phyloP scores from a whole-genome alignment of 139 green algal species.

The Deuterostichococcus epilithicus region DNA sequence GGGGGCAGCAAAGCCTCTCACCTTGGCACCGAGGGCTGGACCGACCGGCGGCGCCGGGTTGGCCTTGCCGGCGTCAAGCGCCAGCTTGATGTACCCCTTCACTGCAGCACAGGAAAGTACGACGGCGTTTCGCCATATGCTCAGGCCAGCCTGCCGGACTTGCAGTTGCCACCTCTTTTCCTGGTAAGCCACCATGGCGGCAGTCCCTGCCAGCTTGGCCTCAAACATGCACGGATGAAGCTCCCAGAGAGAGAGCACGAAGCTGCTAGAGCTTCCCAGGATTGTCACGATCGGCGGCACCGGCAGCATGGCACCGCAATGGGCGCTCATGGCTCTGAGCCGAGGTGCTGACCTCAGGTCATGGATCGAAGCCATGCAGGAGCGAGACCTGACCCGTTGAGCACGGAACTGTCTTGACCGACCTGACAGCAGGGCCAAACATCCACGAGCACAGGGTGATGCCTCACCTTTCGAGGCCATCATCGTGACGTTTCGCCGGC shows the following conservation, averaged over 20 bases:
- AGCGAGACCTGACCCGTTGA: too few relatives aligned
- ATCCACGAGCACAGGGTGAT: too few relatives aligned
- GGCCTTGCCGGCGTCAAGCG: conserved; percentile 94
- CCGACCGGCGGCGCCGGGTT: conserved; percentile 96
- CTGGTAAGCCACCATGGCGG: too few relatives aligned
- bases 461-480: conserved; percentile 24
- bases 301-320: background rate
- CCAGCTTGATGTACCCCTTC: conserved; percentile 95
- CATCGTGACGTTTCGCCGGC: conserved; percentile 9
- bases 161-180: too few relatives aligned
- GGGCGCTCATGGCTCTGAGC: background rate
- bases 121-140: background rate
- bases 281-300: background rate
- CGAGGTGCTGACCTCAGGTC: background rate
- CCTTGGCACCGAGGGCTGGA: conserved; percentile 94
- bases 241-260: too few relatives aligned
- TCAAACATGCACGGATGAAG: too few relatives aligned
- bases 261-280: background rate
- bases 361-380: too few relatives aligned
- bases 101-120: conserved; percentile 46
- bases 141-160: too few relatives aligned
- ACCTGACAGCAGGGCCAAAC: background rate
- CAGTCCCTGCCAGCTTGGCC: too few relatives aligned
- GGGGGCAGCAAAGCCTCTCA: conserved; percentile 14
- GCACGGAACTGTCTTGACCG: too few relatives aligned